A percentile compares a stretch with the other conserved stretches of the same genome.
Conservation (phyloP, 2,329 filamentous ascomycete genomes). For the Penicillium sp. region DNA sequence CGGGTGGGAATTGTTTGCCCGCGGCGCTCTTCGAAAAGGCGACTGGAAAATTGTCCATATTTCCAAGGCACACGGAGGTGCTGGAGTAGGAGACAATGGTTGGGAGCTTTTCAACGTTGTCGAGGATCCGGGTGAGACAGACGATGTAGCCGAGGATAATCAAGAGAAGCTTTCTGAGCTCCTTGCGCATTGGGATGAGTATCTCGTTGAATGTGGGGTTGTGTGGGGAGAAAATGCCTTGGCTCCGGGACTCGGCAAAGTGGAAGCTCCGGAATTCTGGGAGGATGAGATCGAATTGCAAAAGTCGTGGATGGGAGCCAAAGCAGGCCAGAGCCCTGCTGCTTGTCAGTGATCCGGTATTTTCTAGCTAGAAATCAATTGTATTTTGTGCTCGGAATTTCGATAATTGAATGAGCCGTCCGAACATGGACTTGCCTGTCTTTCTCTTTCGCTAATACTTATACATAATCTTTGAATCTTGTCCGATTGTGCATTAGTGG, state of each 20-base stretch:
- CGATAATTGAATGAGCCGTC: too few species aligned
- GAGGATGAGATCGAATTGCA: constrained; percentile 15
- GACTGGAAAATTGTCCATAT: constrained; percentile 24
- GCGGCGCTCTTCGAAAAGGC: constrained; percentile 20
- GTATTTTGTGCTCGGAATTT: too few species aligned
- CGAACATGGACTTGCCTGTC: too few species aligned
- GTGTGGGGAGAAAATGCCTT: constrained; percentile 16
- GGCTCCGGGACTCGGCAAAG: constrained; percentile 4
- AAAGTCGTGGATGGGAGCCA: constrained; percentile 13
- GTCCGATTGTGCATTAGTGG: too few species aligned
- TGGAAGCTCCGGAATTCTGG: constrained; percentile 11
- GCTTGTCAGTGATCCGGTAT: constrained; percentile 1
- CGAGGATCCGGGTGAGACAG: constrained; percentile 52
- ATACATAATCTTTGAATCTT: too few species aligned
- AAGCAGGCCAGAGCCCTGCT: neutral
- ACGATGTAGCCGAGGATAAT: constrained; percentile 40
- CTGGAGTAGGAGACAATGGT: constrained; percentile 9
- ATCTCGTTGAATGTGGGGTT: constrained; percentile 24
- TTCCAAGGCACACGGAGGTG: constrained; percentile 14
- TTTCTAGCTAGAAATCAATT: too few species aligned
- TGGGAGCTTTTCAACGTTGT: constrained; percentile 21
- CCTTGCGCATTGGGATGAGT: constrained; percentile 16
- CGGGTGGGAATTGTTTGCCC: constrained; percentile 25
- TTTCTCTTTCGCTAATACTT: too few species aligned
- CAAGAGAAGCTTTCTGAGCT: constrained; percentile 31